phyloP scores from a whole-genome alignment of 208 protist genomes.

The Borovskyia barvae region DNA sequence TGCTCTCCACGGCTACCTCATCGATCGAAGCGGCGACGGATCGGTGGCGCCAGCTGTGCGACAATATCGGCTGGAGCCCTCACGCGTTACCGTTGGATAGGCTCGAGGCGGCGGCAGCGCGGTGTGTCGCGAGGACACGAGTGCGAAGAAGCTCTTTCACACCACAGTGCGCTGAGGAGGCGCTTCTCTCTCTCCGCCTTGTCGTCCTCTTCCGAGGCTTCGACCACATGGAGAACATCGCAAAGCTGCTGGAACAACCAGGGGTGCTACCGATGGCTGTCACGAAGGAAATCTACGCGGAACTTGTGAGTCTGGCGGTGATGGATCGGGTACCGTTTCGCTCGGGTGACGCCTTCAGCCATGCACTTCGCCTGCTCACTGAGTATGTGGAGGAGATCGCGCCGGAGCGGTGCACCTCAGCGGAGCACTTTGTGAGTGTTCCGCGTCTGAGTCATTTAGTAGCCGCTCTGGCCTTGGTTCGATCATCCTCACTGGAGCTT shows the following conservation, averaged over 20 bases:
- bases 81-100: slow-evolving; percentile 42
- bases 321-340: slow-evolving; percentile 45
- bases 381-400: slow-evolving; percentile 35
- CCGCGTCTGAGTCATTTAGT: slow-evolving; percentile 25
- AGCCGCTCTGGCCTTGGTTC: slow-evolving; percentile 19
- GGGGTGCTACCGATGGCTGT: slow-evolving; percentile 19
- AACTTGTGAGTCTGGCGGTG: slow-evolving; percentile 68
- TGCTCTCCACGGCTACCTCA: no score
- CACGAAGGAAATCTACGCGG: slow-evolving; percentile 57
- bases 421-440: slow-evolving; percentile 26
- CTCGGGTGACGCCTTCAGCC: slow-evolving; percentile 18
- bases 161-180: slow-evolving; percentile 31
- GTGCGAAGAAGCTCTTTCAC: slow-evolving; percentile 17
- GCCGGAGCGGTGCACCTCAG: slow-evolving; percentile 28
- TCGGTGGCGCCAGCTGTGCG: slow-evolving; percentile 45
- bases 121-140: slow-evolving; percentile 23
- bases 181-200: slow-evolving; percentile 53
- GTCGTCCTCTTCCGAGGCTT: slow-evolving; percentile 57
- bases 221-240: slow-evolving; percentile 46
- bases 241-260: slow-evolving; percentile 29
- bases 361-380: slow-evolving; percentile 17
- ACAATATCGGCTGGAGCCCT: slow-evolving; percentile 60
- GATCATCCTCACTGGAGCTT: slow-evolving; percentile 2
- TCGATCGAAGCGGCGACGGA: slow-evolving; percentile 13
- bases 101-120: slow-evolving; percentile 21